Conservation (phyloP, 108 stramenopile genomes). For the Conticribra weissflogii region DNA sequence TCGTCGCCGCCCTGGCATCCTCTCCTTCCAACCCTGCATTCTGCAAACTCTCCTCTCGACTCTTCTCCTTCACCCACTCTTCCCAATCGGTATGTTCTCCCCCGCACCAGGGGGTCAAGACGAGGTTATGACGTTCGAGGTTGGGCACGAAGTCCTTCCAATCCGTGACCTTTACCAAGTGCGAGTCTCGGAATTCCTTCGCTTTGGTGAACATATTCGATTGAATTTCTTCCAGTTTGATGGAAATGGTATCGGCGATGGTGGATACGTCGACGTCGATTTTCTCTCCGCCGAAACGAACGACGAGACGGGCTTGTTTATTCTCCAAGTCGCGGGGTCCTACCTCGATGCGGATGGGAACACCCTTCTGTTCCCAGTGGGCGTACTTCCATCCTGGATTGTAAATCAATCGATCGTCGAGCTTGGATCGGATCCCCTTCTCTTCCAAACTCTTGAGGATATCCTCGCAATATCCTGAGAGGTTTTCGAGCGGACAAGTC, state of each 20-base stretch:
- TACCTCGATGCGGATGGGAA: conserved; percentile 98
- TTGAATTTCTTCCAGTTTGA: conserved; percentile 91
- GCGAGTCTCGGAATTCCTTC: conserved; percentile 86
- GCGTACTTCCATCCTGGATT: conserved; percentile 99
- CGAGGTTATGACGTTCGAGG: conserved; percentile 92
- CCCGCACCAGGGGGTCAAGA: conserved; percentile 97
- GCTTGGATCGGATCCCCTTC: conserved; percentile 84
- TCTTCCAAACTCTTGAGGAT: conserved; percentile 67
- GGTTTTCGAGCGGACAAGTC: conserved; percentile 68
- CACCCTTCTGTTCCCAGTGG: conserved; percentile 99
- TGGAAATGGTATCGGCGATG: conserved; percentile 54
- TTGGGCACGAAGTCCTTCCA: conserved; percentile 99
- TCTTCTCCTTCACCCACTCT: conserved; percentile 98
- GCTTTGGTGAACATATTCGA: conserved; percentile 91
- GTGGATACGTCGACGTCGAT: conserved; percentile 75
- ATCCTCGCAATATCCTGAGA: conserved; percentile 72
- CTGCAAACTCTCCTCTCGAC: conserved; percentile 86
- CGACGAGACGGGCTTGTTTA: conserved; percentile 76
- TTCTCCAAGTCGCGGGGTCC: conserved; percentile 96
- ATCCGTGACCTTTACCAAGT: conserved; percentile 90
- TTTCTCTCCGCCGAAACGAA: conserved; percentile 91
- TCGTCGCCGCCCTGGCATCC: conserved; percentile 91
- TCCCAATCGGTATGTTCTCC: conserved; percentile 93
- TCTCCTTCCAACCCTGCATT: conserved; percentile 74
- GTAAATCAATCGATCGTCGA: conserved; percentile 94